Base-by-base conservation (phyloP, 148 eudicot species). In the Oxyria digyna region DNA sequence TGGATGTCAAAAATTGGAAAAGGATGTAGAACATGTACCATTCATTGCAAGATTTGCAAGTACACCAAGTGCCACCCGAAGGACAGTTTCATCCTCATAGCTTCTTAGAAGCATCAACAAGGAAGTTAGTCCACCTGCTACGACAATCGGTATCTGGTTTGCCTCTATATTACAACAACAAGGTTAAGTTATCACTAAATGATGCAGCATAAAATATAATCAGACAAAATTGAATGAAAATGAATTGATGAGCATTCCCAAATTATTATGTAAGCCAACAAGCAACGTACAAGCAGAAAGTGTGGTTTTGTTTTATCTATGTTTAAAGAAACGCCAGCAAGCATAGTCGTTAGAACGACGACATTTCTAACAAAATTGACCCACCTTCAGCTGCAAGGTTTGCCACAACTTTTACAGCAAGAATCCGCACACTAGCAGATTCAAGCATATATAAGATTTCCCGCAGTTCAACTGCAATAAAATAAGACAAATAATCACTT, bases 11-110 rank as follows among this genome's bases (percentile, higher is more conserved):
- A n/a, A n/a, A n/a, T n/a, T n/a, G 7, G 42, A 43, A 20, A 68
- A 37, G 64, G 40, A 8, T 12, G 43, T 20, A 74, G 42, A 40
- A 24, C 70, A 73, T 42, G 65, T 73, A 91, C 99, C 99, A 71
- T 85, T 95, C 99, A 95, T 95, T 18, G 99, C 99, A 78, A 95
- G 99, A 77, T 95, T 95, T 55, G 99, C 99, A 77, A 95, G 87
- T 71, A 97, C 99, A 71, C 99, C 99, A 78, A 97, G 96, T 75
- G 99, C 96, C 62, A 91, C 91, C 72, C 99, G 87, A 71, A 96
- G 92, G 70, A 89, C 87, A 37, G 94, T 88, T 84, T 95, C 99
- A 79, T 95, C 99, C 84, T 87, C 93, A 40, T 79, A 88, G 79
- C 84, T 84, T 78, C 96, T 81, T 71, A 95, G 96, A 78, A 95